Evolutionary conservation across 169 alveolate species (phyloP), one percentile per base, ranked within the genome.

Genomic region (Plasmodium knowlesi): DNA sequence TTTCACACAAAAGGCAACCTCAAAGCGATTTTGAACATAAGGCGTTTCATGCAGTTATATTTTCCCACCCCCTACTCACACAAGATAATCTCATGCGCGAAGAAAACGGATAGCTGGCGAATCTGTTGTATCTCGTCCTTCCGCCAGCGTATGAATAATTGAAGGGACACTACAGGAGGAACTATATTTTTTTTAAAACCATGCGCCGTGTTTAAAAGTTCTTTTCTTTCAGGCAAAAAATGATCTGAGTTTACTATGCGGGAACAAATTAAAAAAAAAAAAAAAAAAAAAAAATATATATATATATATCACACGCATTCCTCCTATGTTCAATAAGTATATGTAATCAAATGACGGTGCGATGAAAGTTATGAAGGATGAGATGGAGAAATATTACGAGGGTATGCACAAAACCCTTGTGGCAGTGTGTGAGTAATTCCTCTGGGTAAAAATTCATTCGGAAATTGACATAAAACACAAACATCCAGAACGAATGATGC

Each of bases 381-480:
- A 67, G n/a, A 16, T 67, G n/a, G 76, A 16, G 5, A 67, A 16
- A 5, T 67, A 12, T 28, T 67, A 16, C 37, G 19, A 67, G 76
- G 76, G 37, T n/a, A 61, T 67, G 19, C 76, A 67, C 39, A 67
- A 67, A 28, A 50, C 61, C 39, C 39, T 8, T 67, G 39, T 5
- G 76, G 41, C 37, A 25, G 22, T 79, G 22, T n/a, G 84, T 79
- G 70, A 19, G 30, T 41, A 34, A 79, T 81, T 81, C 57, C 32
- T 25, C 34, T 50, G 78, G 32, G 54, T 19, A 54, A 54, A 30
- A 12, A 28, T 82, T 28, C 39, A 82, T 82, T 82, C 25, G 37
- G 71, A 82, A 82, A 53, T 0, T 53, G 22, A 70, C 30, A 41
- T 82, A 82, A 6, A 82, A 16, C 57, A 82, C 72, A 82, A 82